Percentiles rank a stretch among this genome's conserved stretches.
These are phyloP conservation scores for Pascua sp. DNA, from an alignment of 1,284 basidiomycete genomes.

Conservation along the genomic window DNA sequence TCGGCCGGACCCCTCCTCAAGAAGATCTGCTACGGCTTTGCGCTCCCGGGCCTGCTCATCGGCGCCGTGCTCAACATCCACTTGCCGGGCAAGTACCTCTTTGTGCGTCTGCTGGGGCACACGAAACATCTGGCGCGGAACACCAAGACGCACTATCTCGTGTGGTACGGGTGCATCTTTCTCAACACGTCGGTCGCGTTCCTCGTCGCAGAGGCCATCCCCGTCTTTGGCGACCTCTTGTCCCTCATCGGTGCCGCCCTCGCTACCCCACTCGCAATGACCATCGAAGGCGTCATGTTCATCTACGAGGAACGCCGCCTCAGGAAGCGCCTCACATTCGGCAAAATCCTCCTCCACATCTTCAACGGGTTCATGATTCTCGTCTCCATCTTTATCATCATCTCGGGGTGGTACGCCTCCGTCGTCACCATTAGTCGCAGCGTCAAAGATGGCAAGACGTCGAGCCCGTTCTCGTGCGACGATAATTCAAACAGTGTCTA, in stretches of 20 bases:
- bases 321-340: background rate
- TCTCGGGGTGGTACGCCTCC: conserved; percentile 28
- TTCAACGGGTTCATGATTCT: conserved; percentile 28
- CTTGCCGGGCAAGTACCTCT: conserved; percentile 44
- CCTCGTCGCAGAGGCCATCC: conserved; percentile 20
- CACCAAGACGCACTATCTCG: conserved; percentile 53
- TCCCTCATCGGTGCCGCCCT: conserved; percentile 27
- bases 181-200: conserved; percentile 9
- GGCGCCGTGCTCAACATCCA: conserved; percentile 13
- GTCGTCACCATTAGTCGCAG: conserved; percentile 21
- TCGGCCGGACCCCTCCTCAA: conserved; percentile 47
- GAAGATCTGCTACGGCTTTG: conserved; percentile 45
- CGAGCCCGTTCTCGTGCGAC: conserved; percentile 23
- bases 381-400: conserved; percentile 28
- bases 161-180: conserved; percentile 54
- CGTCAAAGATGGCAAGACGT: conserved; percentile 8
- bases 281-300: conserved; percentile 29
- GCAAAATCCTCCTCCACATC: conserved; percentile 13
- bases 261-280: conserved; percentile 16
- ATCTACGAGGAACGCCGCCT: conserved; percentile 23
- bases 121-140: conserved; percentile 59
- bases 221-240: conserved; percentile 25
- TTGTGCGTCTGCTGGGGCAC: conserved; percentile 60
- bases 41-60: conserved; percentile 13
- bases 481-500: conserved; percentile 17